Base-by-base conservation (phyloP, 768 basidiomycete species). In the Ephemerocybe angulata region DNA sequence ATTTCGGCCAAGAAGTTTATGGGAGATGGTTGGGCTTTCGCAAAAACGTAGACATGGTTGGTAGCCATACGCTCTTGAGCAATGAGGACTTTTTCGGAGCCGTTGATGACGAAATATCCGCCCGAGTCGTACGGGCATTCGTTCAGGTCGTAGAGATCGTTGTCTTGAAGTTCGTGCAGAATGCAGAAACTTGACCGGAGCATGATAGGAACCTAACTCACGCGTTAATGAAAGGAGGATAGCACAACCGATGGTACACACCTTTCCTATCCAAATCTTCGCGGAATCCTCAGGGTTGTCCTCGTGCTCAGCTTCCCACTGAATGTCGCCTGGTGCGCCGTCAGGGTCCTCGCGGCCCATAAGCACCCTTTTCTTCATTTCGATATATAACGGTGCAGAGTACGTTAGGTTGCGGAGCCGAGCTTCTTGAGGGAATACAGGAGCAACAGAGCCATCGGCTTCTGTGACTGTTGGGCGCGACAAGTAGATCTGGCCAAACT, bases 41-140 rank as follows among this genome's bases (percentile, higher is more conserved):
- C 93, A 65, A 99, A 99, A 50, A 98, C 94, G 71, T 98, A 99
- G 60, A 99, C 97, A 65, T 97, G 95, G 74, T 99, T 99, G 22
- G 93, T 95, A 10, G 97, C 96, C 95, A 98, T 98, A 50, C 97
- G 86, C 70, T 99, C 97, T 70, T 99, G 97, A 1, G 97, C 97
- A 70, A 99, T 99, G 58, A 99, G 79, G n/a, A 99, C 97, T 71
- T 99, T 99, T 70, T 99, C 97, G 2, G 97, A 98, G 12, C 97
- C 97, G 62, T 98, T 98, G 75, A 99, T 98, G 67, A 99, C 93
- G 70, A 99, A 99, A 70, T 99, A 99, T 47, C 97, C 97, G 70
- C 97, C 97, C 35, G 94, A 93, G 71, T 99, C 97, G 65, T 95
- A 96, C 4, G 96, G 96, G 67, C 97, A 99, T 73, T 99, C 97